A percentile compares a stretch with the other conserved stretches of the same genome.
These are phyloP conservation scores for Oryza nivara DNA, from an alignment of 176 grass and related monocot genomes.

Conservation along the genomic window DNA sequence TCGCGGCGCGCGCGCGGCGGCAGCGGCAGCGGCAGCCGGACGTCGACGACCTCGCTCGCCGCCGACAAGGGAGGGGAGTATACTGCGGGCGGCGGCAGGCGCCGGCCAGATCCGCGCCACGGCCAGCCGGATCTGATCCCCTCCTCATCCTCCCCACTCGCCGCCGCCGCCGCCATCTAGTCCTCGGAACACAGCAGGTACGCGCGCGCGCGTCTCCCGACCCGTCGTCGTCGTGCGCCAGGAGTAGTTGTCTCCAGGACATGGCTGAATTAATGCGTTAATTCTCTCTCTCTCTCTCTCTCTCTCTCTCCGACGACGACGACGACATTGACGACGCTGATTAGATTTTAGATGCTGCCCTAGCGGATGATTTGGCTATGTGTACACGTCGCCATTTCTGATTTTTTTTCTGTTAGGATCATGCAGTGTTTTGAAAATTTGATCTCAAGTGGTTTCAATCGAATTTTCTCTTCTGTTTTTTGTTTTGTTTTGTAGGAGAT, in stretches of 20 bases:
- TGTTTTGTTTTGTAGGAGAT: neutral
- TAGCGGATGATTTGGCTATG: neutral
- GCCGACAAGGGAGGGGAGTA: neutral
- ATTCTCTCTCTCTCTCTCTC: neutral
- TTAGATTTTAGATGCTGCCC: neutral
- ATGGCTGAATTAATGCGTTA: neutral
- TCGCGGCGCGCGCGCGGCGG: no score
- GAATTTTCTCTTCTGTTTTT: neutral
- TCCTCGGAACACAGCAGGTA: neutral
- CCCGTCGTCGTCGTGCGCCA: neutral
- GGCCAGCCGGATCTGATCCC: constrained; percentile 33
- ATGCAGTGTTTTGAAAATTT: neutral
- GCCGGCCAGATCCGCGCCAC: constrained; percentile 16
- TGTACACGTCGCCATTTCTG: neutral
- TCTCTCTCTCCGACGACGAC: neutral
- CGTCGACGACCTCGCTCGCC: constrained; percentile 18
- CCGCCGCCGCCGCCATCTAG: neutral
- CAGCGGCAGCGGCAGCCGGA: no score
- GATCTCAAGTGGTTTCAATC: neutral
- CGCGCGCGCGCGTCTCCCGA: no score
- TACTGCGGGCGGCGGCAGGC: neutral
- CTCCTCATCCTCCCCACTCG: neutral
- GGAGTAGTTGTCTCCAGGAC: neutral
- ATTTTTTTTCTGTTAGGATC: neutral
- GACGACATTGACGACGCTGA: neutral